Evolutionary conservation across 2,329 filamentous ascomycete genomes (phyloP).

Genomic region (Neonectria hederae): DNA sequence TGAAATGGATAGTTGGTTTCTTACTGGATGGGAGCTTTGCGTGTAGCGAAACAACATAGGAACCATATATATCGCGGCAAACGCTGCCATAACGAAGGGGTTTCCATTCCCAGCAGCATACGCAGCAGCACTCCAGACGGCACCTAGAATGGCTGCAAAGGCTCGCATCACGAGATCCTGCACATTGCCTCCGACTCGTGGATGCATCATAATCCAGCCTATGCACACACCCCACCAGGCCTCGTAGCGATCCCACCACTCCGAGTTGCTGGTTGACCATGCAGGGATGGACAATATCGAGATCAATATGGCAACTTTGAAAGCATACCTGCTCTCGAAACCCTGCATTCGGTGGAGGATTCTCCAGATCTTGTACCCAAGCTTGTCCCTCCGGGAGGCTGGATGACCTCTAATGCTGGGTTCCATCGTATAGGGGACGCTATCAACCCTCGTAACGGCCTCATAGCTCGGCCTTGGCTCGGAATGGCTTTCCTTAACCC

Average conservation of each 20-base stretch:
- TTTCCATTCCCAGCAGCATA: conserved; percentile 62
- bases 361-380: conserved; percentile 60
- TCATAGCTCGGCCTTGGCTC: conserved; percentile 34
- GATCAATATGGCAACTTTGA: conserved; percentile 64
- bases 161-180: conserved; percentile 65
- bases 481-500: conserved; percentile 47
- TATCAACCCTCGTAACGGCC: conserved; percentile 40
- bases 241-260: conserved; percentile 66
- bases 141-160: conserved; percentile 60
- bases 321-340: conserved; percentile 65
- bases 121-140: conserved; percentile 63
- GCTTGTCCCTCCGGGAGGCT: conserved; percentile 48
- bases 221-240: conserved; percentile 68
- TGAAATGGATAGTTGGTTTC: conserved; percentile 4
- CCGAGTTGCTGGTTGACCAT: conserved; percentile 55
- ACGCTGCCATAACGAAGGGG: conserved; percentile 64
- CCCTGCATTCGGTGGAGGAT: conserved; percentile 63
- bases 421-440: conserved; percentile 52
- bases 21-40: conserved; percentile 62
- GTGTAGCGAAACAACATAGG: conserved; percentile 68
- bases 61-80: conserved; percentile 66
- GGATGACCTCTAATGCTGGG: conserved; percentile 49
- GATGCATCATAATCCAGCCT: conserved; percentile 63
- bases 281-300: conserved; percentile 63
- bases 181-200: conserved; percentile 64